Base-by-base conservation (phyloP, 1,139 yeast species). In the Suhomyces yuchorum region DNA sequence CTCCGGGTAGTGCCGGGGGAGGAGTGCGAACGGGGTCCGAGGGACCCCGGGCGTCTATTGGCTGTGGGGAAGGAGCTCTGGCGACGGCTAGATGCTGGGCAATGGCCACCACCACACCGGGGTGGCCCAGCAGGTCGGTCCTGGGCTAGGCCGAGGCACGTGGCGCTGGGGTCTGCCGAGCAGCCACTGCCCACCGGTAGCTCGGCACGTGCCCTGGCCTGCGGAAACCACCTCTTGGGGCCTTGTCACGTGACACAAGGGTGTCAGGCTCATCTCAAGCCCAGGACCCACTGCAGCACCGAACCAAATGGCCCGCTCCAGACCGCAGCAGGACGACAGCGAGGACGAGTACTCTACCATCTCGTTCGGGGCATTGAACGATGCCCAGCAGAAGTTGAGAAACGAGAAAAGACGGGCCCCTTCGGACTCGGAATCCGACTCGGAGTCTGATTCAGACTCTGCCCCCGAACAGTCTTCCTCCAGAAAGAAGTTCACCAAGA, bases 321-420 rank as follows among this genome's bases (percentile, higher is more conserved):
- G 30, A 26, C 37, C 34, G 39, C 26, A 20, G 17, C 32, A 28
- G 35, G 64, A 65, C 39, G 57, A 65, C 23, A 67, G 69, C 2
- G 73, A 65, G 41, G 76, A 73, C 50, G 81, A 71, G 34, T 47
- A 75, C 51, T 59, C 67, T 14, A 37, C 51, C 20, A 48, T 56
- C 14, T 55, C 60, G 15, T 57, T 57, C 46, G 60, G 55, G 2
- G 56, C 60, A 4, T 49, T 57, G 33, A 56, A 50, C 39, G 43
- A 53, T 0, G 60, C 60, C 12, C 89, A 84, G 58, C 67, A 68
- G 35, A 69, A 77, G 56, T 47, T 84, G 38, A 49, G 30, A 55
- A 50, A 36, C 42, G 32, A 49, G 35, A 37, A 34, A 11, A n/a
- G 19, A 7, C 18, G 20, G 23, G 5, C 26, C 14, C 19, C 11